A percentile compares a stretch with the other conserved stretches of the same genome.
Conservation (phyloP, 768 basidiomycete genomes). For the Tylopilus sp. region DNA sequence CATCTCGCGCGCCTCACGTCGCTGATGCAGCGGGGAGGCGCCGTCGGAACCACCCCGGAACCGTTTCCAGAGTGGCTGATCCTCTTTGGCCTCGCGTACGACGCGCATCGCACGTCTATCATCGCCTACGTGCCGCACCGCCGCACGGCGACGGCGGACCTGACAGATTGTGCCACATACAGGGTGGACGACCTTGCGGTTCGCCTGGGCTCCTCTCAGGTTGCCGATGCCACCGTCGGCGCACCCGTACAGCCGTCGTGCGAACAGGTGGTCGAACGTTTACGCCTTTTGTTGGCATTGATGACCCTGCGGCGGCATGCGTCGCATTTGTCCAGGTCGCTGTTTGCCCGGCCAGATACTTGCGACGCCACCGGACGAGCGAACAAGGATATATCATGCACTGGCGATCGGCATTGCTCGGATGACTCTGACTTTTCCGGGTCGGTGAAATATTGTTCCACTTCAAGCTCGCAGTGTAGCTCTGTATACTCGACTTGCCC, state of each 20-base stretch:
- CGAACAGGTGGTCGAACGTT: conserved; percentile 8
- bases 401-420: conserved; percentile 1
- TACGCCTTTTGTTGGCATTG: conserved; percentile 22
- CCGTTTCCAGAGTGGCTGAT: conserved; percentile 27
- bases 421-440: neutral
- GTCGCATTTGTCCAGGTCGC: conserved; percentile 10
- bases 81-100: conserved; percentile 24
- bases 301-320: conserved; percentile 20
- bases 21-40: neutral
- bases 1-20: conserved; percentile 15
- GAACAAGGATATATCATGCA: neutral
- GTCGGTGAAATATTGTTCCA: neutral
- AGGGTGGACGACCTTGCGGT: conserved; percentile 24
- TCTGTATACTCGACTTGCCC: conserved; percentile 27
- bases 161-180: conserved; percentile 9
- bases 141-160: neutral
- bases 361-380: neutral
- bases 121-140: conserved; percentile 21
- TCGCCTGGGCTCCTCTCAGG: neutral
- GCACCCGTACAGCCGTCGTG: conserved; percentile 1
- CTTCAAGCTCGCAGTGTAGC: conserved; percentile 8
- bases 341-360: conserved; percentile 4
- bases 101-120: conserved; percentile 13
- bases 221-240: neutral
- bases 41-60: neutral